A percentile compares a stretch with the other conserved stretches of the same genome.
Conservation (phyloP, 2,329 filamentous ascomycete genomes). For the Alternaria alternata region DNA sequence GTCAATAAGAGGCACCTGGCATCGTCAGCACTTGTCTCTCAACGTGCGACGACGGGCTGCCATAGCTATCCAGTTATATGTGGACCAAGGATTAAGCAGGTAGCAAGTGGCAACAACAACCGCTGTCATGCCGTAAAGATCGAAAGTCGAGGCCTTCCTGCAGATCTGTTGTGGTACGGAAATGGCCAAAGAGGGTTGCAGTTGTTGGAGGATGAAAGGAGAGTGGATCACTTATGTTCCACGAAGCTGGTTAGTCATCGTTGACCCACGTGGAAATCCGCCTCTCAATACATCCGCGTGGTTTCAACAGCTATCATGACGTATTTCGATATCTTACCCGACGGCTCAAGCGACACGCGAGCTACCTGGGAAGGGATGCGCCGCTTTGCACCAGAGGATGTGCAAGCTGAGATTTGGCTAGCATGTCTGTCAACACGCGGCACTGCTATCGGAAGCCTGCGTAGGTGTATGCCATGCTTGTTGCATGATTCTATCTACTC, state of each 20-base stretch:
- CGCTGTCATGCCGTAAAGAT: conserved; percentile 35
- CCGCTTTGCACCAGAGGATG: background rate
- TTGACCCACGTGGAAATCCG: conserved; percentile 30
- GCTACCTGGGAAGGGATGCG: background rate
- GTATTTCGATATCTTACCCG: background rate
- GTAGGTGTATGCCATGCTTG: conserved; percentile 9
- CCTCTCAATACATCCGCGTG: conserved; percentile 3
- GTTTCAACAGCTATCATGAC: conserved; percentile 19
- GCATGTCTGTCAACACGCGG: conserved; percentile 18
- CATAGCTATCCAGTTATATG: conserved; percentile 27
- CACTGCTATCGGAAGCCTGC: conserved; percentile 17
- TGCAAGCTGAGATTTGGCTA: background rate
- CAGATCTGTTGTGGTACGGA: conserved; percentile 29
- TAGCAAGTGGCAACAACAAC: conserved; percentile 28
- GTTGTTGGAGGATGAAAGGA: conserved; percentile 35
- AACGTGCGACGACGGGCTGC: conserved; percentile 18
- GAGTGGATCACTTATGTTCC: conserved; percentile 21
- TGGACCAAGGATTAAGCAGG: conserved; percentile 19
- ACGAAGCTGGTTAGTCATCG: conserved; percentile 21
- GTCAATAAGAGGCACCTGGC: conserved; percentile 3
- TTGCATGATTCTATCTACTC: conserved; percentile 3
- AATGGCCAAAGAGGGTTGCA: conserved; percentile 22
- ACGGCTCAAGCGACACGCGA: background rate
- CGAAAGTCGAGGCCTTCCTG: conserved; percentile 23
- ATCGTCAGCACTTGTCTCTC: conserved; percentile 18